These are phyloP conservation scores for Arthrobotrys sphaeroides DNA, from an alignment of 2,329 filamentous ascomycete genomes.

Conservation along the genomic window DNA sequence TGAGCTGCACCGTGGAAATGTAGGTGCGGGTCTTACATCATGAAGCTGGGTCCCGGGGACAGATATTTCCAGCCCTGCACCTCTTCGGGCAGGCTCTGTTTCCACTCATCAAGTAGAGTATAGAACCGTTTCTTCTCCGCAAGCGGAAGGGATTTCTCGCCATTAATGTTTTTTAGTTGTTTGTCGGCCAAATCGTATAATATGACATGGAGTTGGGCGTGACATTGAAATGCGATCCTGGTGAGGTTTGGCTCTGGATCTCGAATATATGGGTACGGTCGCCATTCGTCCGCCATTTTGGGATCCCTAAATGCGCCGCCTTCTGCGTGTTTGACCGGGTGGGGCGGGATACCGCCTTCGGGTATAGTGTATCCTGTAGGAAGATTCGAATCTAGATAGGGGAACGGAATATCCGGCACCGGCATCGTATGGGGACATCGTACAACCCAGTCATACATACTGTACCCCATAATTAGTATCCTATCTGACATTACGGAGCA, in stretches of 20 bases:
- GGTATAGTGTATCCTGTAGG: conserved; percentile 4
- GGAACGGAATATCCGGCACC: conserved; percentile 13
- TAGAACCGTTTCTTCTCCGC: conserved; percentile 34
- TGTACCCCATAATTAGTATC: not conserved
- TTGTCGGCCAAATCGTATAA: conserved; percentile 28
- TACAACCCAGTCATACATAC: conserved; percentile 37
- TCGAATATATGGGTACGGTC: conserved; percentile 32
- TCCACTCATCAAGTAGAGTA: conserved; percentile 38
- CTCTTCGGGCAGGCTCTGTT: conserved; percentile 15
- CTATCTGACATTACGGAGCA: not conserved
- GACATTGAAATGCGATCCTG: conserved; percentile 21
- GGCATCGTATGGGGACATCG: conserved; percentile 42
- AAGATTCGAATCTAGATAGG: conserved; percentile 16
- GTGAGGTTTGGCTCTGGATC: conserved; percentile 31
- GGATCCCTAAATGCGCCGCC: conserved; percentile 10
- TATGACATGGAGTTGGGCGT: conserved; percentile 27
- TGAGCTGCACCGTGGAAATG: not conserved
- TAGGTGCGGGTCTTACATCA: conserved; percentile 19
- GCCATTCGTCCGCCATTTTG: conserved; percentile 3
- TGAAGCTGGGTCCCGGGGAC: conserved; percentile 25
- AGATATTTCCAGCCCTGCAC: conserved; percentile 13
- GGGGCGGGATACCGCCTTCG: not conserved
- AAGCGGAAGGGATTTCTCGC: conserved; percentile 13
- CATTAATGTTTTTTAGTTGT: conserved; percentile 12
- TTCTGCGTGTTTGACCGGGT: conserved; percentile 33